phyloP scores from a whole-genome alignment of 2,329 filamentous ascomycete genomes.

The Metarhizium guizhouense region DNA sequence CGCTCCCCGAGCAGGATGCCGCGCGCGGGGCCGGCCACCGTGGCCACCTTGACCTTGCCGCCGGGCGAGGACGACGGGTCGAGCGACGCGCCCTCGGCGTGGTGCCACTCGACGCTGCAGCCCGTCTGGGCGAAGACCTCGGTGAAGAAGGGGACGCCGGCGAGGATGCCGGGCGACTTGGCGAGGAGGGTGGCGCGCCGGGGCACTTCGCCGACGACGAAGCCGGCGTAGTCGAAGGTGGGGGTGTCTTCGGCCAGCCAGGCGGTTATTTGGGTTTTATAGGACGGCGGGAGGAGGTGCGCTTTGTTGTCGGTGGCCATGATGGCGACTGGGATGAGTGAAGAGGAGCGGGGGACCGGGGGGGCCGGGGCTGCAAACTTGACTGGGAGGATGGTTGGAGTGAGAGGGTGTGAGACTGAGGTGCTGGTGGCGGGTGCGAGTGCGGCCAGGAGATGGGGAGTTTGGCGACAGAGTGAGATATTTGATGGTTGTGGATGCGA shows the following conservation, averaged over 20 bases:
- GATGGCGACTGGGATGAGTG: neutral
- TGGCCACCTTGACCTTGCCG: conserved; percentile 58
- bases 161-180: conserved; percentile 71
- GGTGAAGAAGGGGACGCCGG: conserved; percentile 89
- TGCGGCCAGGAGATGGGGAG: no score
- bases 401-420: no score
- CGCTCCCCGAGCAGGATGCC: conserved; percentile 81
- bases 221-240: conserved; percentile 93
- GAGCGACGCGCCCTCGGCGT: conserved; percentile 64
- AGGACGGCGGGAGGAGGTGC: conserved; percentile 76
- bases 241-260: conserved; percentile 97
- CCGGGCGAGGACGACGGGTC: conserved; percentile 31
- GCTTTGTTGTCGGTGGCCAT: conserved; percentile 30
- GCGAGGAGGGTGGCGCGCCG: conserved; percentile 59
- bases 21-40: conserved; percentile 74
- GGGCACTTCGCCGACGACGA: conserved; percentile 71
- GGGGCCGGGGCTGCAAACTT: no score
- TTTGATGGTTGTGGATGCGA: neutral
- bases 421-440: no score
- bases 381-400: no score
- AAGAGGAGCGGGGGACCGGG: no score
- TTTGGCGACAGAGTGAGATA: neutral
- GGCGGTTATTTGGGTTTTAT: conserved; percentile 67
- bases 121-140: conserved; percentile 86
- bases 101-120: conserved; percentile 86